A percentile compares a stretch with the other conserved stretches of the same genome.
These are phyloP conservation scores for Sabuloglossum arenarium DNA, from an alignment of 495 filamentous ascomycete species.

Conservation along the genomic window DNA sequence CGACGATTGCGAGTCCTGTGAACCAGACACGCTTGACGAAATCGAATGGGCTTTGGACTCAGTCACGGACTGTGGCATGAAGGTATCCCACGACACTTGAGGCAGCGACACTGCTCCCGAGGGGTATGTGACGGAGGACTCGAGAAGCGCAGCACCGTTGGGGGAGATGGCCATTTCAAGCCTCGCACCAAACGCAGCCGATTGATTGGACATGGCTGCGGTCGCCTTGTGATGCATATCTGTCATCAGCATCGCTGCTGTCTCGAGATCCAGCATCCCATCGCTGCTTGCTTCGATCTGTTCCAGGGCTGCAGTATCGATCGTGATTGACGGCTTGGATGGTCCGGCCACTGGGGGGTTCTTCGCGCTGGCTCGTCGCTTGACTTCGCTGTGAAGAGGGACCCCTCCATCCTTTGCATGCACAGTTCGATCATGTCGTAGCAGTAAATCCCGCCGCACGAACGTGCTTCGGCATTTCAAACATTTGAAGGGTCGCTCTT, in stretches of 20 bases:
- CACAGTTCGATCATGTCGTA: conserved; percentile 94
- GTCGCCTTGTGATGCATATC: conserved; percentile 95
- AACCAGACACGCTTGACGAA: conserved; percentile 35
- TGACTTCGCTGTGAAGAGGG: conserved; percentile 83
- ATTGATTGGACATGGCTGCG: conserved; percentile 54
- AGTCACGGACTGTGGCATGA: conserved; percentile 39
- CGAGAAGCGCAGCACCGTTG: conserved; percentile 24
- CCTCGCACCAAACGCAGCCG: conserved; percentile 38
- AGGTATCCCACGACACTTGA: conserved; percentile 78
- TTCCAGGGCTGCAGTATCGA: conserved; percentile 78
- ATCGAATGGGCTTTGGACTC: conserved; percentile 51
- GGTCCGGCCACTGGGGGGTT: conserved; percentile 40
- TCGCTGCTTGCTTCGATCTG: conserved; percentile 90
- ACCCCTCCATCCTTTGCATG: conserved; percentile 97
- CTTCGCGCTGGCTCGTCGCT: conserved; percentile 61
- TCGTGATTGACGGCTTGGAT: conserved; percentile 59
- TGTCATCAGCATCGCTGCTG: conserved; percentile 96
- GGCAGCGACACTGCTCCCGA: conserved; percentile 59
- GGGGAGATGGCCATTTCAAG: conserved; percentile 54
- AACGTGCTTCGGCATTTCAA: conserved; percentile 96
- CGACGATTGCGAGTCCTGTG: conserved; percentile 42
- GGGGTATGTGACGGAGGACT: conserved; percentile 30
- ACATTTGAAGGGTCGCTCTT: conserved; percentile 97
- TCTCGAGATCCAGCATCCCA: conserved; percentile 91
- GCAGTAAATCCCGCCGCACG: conserved; percentile 83